phyloP scores from a whole-genome alignment of 306 rosid species.

The Casuarina glauca region DNA sequence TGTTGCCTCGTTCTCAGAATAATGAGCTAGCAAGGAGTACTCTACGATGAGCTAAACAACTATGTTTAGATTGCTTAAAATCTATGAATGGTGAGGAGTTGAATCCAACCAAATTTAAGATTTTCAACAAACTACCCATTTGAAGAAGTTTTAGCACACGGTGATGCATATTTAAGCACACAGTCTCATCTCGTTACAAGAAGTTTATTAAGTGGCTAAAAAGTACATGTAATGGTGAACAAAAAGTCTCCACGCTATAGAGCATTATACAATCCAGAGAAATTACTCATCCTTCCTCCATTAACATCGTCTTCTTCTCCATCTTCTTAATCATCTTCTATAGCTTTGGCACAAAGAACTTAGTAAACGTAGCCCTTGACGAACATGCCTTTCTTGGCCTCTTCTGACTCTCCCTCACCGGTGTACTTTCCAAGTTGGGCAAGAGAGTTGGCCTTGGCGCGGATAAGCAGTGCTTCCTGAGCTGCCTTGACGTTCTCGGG shows the following conservation, averaged over 20 bases:
- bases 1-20: too few relatives aligned
- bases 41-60: not conserved
- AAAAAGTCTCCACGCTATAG: constrained; percentile 64
- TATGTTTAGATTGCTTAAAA: not conserved
- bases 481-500: constrained; percentile 85
- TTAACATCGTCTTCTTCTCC: constrained; percentile 20
- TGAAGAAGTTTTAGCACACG: constrained; percentile 18
- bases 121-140: not conserved
- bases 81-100: not conserved
- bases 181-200: constrained; percentile 51
- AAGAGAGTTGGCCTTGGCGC: constrained; percentile 90
- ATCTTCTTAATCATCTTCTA: constrained; percentile 27
- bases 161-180: constrained; percentile 30
- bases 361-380: constrained; percentile 84
- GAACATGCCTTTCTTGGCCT: constrained; percentile 77
- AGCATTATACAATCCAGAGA: constrained; percentile 47
- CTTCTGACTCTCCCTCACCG: constrained; percentile 89
- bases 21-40: too few relatives aligned
- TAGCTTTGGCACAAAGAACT: constrained; percentile 24
- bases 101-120: constrained; percentile 4
- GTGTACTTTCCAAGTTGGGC: constrained; percentile 97
- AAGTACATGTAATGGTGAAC: constrained; percentile 49
- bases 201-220: constrained; percentile 46
- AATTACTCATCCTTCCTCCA: constrained; percentile 29
- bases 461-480: constrained; percentile 69